Evolutionary conservation across 805 yeast species (phyloP).

Genomic region (Komagataella ulmi): DNA sequence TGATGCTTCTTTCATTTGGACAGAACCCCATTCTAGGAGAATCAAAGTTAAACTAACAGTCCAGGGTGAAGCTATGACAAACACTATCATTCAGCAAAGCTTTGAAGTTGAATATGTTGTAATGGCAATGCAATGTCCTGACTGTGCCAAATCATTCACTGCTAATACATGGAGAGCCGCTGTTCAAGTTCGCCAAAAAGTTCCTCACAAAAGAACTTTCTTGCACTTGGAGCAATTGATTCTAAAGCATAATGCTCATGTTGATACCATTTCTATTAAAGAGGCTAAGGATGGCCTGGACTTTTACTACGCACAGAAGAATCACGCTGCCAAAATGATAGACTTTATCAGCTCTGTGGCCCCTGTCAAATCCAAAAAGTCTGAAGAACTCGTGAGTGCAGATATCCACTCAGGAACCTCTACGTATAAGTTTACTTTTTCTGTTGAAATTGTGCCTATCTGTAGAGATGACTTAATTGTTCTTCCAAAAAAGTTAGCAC

Average conservation of each 20-base stretch:
- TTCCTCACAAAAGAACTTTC: conserved; percentile 92
- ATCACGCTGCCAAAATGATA: conserved; percentile 88
- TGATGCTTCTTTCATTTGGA: conserved; percentile 96
- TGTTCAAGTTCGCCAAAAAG: conserved; percentile 96
- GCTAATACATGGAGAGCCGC: conserved; percentile 97
- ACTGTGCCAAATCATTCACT: conserved; percentile 95
- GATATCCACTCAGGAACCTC: conserved; percentile 89
- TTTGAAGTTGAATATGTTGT: conserved; percentile 93
- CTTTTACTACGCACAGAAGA: conserved; percentile 78
- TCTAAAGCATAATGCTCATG: conserved; percentile 83
- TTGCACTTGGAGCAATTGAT: conserved; percentile 92
- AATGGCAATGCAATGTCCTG: conserved; percentile 94
- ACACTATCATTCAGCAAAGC: conserved; percentile 85
- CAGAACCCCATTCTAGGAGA: conserved; percentile 97
- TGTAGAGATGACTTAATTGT: conserved; percentile 95
- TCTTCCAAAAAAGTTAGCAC: conserved; percentile 78
- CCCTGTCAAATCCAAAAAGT: conserved; percentile 71
- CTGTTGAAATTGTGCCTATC: conserved; percentile 90
- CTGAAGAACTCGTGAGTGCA: conserved; percentile 82
- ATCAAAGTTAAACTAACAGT: conserved; percentile 83
- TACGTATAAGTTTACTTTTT: conserved; percentile 79
- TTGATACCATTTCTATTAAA: conserved; percentile 84
- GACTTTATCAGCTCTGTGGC: conserved; percentile 79
- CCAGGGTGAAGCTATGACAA: conserved; percentile 91
- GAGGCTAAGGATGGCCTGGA: conserved; percentile 92